Conservation (phyloP, 805 yeast genomes). For the Pichia eremophila region DNA sequence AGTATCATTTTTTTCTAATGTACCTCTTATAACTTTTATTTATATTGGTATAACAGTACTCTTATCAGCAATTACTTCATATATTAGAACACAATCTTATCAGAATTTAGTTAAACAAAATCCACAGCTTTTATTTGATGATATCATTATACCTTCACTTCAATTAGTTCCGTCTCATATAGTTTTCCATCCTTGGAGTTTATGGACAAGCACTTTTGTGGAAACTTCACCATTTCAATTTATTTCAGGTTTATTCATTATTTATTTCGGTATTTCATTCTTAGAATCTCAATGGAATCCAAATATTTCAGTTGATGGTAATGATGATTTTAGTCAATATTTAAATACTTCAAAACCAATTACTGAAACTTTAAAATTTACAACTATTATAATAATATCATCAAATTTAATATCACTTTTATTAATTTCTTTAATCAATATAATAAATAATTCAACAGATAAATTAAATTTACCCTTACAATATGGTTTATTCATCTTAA, state of each 20-base stretch:
- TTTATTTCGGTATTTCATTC: constrained; percentile 35
- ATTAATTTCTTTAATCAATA: constrained; percentile 17
- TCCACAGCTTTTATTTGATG: constrained; percentile 26
- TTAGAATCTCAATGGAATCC: constrained; percentile 42
- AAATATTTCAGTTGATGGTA: too few relatives aligned
- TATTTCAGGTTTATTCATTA: constrained; percentile 28
- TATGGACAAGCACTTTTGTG: constrained; percentile 54
- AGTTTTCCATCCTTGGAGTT: constrained; percentile 53
- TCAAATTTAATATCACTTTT: constrained; percentile 48
- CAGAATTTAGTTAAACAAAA: constrained; percentile 13
- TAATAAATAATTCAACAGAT: constrained; percentile 28
- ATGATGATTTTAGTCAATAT: too few relatives aligned
- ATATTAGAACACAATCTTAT: constrained; percentile 32
- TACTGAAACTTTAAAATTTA: constrained; percentile 39
- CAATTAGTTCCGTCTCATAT: constrained; percentile 57
- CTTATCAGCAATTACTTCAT: constrained; percentile 33
- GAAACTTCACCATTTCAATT: constrained; percentile 44
- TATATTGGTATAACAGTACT: constrained; percentile 31
- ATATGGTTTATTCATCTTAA: constrained; percentile 39
- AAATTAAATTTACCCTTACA: constrained; percentile 38
- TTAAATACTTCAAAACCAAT: constrained; percentile 8
- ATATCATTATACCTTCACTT: constrained; percentile 39
- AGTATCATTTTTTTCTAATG: too few relatives aligned
- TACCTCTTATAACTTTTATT: constrained; percentile 27
- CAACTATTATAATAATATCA: constrained; percentile 42